phyloP scores from a whole-genome alignment of 192 early-diverging fungal species.

The Backusella mclennaniae region DNA sequence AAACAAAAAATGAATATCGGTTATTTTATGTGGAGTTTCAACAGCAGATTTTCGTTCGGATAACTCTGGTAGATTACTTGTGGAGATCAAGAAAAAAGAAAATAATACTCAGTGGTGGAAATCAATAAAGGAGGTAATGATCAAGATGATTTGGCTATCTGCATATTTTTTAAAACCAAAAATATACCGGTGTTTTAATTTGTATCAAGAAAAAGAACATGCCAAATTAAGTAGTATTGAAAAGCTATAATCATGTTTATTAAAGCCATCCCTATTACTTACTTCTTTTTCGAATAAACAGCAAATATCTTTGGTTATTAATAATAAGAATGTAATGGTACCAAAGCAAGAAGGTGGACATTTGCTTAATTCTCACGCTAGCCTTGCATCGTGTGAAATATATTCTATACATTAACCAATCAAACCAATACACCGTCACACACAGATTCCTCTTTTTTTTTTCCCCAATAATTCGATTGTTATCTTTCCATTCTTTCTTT shows the following conservation, averaged over 20 bases:
- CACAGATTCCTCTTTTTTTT: background rate
- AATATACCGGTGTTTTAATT: background rate
- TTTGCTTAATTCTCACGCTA: background rate
- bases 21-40: too few relatives aligned
- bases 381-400: background rate
- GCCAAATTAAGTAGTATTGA: background rate
- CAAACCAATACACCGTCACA: background rate
- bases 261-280: background rate
- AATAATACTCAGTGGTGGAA: too few relatives aligned
- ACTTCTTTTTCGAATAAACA: background rate
- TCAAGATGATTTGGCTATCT: too few relatives aligned
- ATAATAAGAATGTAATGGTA: background rate
- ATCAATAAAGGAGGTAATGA: too few relatives aligned
- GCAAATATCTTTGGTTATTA: background rate
- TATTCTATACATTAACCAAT: background rate
- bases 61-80: too few relatives aligned
- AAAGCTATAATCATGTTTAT: too few relatives aligned
- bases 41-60: too few relatives aligned
- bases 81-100: background rate
- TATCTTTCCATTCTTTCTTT: background rate
- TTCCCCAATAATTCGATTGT: background rate
- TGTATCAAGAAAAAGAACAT: background rate
- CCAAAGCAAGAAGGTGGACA: background rate
- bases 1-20: too few relatives aligned
- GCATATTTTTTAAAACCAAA: too few relatives aligned